phyloP scores from a whole-genome alignment of 2,329 filamentous ascomycete species.

The Gremmenia infestans region DNA sequence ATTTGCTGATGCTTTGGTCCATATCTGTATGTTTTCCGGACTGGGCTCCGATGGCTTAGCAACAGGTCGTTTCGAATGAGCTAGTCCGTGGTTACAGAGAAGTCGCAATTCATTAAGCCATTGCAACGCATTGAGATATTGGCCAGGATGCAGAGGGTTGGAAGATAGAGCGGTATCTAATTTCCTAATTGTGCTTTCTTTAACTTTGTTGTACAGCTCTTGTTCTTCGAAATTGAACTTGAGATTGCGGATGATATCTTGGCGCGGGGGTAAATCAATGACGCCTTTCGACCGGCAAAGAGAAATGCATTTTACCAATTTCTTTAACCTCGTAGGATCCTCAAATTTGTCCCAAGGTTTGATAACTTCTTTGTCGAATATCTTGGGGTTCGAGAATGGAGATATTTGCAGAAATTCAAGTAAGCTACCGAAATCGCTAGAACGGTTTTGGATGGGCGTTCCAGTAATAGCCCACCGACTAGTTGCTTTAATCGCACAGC shows the following conservation, averaged over 20 bases:
- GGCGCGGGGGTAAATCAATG: slow-evolving; percentile 35
- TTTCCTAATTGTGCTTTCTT: slow-evolving; percentile 24
- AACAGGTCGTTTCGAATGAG: slow-evolving; percentile 31
- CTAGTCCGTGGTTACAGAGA: slow-evolving; percentile 42
- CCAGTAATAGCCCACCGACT: slow-evolving; percentile 44
- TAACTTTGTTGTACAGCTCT: slow-evolving; percentile 32
- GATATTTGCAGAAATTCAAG: slow-evolving; percentile 40
- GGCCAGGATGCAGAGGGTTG: slow-evolving; percentile 5
- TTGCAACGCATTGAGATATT: slow-evolving; percentile 40
- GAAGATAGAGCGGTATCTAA: slow-evolving; percentile 34
- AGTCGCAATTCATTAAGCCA: slow-evolving; percentile 41
- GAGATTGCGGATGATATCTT: slow-evolving; percentile 33
- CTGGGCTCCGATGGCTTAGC: too few relatives aligned
- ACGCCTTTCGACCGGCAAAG: slow-evolving; percentile 37
- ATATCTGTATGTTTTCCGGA: background rate
- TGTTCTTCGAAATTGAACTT: slow-evolving; percentile 36
- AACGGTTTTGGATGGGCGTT: slow-evolving; percentile 44
- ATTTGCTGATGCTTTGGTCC: slow-evolving; percentile 28
- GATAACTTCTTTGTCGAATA: slow-evolving; percentile 34
- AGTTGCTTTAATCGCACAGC: slow-evolving; percentile 34
- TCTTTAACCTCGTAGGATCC: slow-evolving; percentile 36
- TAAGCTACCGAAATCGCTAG: slow-evolving; percentile 39
- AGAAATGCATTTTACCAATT: slow-evolving; percentile 35
- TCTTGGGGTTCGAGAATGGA: slow-evolving; percentile 37
- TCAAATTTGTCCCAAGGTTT: slow-evolving; percentile 36